Conservation (phyloP, 495 filamentous ascomycete species). For the Neurospora sp. region DNA sequence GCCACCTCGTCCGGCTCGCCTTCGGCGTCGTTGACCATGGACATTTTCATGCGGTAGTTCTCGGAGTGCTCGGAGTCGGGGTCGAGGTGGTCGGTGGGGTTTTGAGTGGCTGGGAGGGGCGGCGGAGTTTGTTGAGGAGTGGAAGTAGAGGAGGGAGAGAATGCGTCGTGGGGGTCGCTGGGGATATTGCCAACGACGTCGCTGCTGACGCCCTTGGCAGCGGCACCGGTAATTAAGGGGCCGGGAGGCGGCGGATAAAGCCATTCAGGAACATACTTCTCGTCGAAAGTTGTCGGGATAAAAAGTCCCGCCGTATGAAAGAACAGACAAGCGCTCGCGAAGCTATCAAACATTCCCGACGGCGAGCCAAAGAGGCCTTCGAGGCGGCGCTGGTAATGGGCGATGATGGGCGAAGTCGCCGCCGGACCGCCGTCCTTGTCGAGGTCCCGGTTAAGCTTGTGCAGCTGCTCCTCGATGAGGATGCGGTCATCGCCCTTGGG, state of each 20-base stretch:
- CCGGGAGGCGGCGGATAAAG: background rate
- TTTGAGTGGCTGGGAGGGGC: background rate
- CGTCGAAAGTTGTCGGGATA: conserved; percentile 27
- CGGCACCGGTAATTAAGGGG: background rate
- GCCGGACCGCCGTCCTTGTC: background rate
- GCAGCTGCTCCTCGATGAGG: background rate
- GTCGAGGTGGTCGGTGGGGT: background rate
- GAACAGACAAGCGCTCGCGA: conserved; percentile 42
- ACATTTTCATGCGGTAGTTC: background rate
- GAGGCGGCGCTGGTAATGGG: background rate
- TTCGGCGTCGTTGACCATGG: background rate
- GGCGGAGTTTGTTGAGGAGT: background rate
- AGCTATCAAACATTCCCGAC: conserved; percentile 38
- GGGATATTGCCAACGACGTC: background rate
- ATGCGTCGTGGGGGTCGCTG: background rate
- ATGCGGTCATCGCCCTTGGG: conserved; percentile 1
- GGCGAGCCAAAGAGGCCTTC: conserved; percentile 30
- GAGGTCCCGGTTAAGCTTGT: background rate
- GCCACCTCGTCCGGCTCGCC: background rate
- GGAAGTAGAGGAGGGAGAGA: background rate
- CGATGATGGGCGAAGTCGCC: background rate
- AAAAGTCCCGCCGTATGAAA: conserved; percentile 36
- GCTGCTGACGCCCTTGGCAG: conserved; percentile 5
- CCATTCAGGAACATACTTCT: background rate
- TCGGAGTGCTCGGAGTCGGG: background rate